phyloP scores from a whole-genome alignment of 192 early-diverging fungal species.

The Entomortierella chlamydospora region DNA sequence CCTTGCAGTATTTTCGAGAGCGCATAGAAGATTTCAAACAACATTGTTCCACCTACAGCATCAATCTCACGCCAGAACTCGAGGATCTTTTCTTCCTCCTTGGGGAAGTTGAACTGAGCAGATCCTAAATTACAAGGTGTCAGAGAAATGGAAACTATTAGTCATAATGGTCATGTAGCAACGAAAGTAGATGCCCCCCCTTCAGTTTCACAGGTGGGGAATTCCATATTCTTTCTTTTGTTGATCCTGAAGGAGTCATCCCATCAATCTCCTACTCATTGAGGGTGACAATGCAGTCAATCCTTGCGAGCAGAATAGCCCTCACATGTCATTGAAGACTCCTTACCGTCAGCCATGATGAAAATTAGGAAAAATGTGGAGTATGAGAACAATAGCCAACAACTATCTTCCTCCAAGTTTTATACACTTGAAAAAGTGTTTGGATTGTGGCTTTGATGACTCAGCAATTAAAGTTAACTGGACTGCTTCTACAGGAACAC shows the following conservation, averaged over 20 bases:
- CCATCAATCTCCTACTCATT: too few species aligned
- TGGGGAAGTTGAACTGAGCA: conserved; percentile 85
- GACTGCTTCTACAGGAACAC: too few species aligned
- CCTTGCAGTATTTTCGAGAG: background rate
- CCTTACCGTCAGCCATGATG: conserved; percentile 55
- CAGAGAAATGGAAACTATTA: background rate
- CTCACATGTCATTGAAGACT: background rate
- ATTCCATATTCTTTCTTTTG: too few species aligned
- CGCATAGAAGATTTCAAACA: background rate
- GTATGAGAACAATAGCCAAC: background rate
- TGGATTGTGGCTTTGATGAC: background rate
- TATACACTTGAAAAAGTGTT: background rate
- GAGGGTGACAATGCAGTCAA: background rate
- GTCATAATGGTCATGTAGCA: background rate
- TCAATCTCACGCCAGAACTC: conserved; percentile 98
- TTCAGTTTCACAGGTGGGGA: too few species aligned
- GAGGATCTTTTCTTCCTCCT: conserved; percentile 94
- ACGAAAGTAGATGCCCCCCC: too few species aligned
- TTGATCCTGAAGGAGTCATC: too few species aligned
- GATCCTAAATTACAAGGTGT: conserved; percentile 22
- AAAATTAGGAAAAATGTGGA: conserved; percentile 8
- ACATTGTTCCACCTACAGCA: conserved; percentile 66
- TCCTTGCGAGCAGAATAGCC: background rate
- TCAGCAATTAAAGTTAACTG: background rate
- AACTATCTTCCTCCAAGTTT: background rate